Evolutionary conservation across 225 moss, liverwort and hornwort species (phyloP).

Genomic region (Climacium dendroides): DNA sequence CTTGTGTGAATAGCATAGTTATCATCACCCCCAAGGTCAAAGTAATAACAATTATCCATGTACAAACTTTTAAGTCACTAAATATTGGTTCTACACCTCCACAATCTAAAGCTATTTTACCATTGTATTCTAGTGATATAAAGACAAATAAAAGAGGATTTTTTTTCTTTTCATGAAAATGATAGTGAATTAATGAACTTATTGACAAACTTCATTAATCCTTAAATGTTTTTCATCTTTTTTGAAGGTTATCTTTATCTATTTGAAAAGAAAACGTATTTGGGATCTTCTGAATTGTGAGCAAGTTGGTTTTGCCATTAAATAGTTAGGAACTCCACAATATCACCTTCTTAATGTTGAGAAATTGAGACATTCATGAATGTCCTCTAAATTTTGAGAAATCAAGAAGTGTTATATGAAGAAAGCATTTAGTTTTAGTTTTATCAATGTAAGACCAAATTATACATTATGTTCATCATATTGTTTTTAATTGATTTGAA

Average conservation of each 20-base stretch:
- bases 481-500: neutral
- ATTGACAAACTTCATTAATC: no score
- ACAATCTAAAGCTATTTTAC: neutral
- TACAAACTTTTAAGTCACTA: neutral
- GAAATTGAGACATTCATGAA: neutral
- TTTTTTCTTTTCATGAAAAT: neutral
- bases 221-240: neutral
- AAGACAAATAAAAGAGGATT: neutral
- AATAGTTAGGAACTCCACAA: no score
- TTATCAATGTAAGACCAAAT: neutral
- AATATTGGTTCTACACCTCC: neutral
- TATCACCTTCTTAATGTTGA: no score
- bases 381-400: neutral
- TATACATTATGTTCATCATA: neutral
- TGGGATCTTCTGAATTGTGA: neutral
- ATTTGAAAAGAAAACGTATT: neutral
- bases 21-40: neutral
- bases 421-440: neutral
- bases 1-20: neutral
- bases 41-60: no score
- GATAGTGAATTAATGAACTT: no score
- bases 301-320: neutral
- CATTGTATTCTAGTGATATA: neutral
- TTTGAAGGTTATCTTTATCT: neutral
- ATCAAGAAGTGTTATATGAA: neutral